Percentiles rank a stretch among this genome's conserved stretches.
Evolutionary conservation across 1,284 basidiomycete species (phyloP).

Genomic region (Moesziomyces globuligerus): DNA sequence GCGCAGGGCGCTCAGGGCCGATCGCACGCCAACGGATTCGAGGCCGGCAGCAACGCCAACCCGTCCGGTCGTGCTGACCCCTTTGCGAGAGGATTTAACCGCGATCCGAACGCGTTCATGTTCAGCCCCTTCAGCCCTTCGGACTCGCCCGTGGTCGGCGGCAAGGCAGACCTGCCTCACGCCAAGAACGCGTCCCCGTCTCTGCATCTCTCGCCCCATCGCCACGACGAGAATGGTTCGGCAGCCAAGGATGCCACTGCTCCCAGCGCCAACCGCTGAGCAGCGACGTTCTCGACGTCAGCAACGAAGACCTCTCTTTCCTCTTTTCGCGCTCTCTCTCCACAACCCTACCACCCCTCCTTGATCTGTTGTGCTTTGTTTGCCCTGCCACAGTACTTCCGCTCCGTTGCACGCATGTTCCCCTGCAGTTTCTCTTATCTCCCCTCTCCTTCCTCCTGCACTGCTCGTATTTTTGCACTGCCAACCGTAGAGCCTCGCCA

Average conservation of each 20-base stretch:
- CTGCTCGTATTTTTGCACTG: no score
- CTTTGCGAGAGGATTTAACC: constrained; percentile 29
- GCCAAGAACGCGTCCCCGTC: constrained; percentile 13
- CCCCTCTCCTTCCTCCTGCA: no score
- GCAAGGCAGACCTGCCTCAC: constrained; percentile 34
- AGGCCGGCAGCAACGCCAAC: neutral
- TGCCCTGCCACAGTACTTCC: no score
- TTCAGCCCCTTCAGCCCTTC: constrained; percentile 55
- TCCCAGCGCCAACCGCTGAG: constrained; percentile 8
- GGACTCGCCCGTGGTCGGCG: constrained; percentile 47
- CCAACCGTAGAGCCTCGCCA: no score
- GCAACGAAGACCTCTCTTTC: no score
- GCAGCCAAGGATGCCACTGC: neutral
- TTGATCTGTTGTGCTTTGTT: no score
- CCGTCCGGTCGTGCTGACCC: constrained; percentile 14
- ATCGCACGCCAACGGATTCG: constrained; percentile 3
- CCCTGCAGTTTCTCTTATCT: no score
- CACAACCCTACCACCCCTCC: no score
- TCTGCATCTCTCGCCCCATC: constrained; percentile 20
- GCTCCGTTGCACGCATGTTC: no score
- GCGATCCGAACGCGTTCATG: constrained; percentile 49
- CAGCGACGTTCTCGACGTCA: no score
- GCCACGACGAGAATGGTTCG: constrained; percentile 11
- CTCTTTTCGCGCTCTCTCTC: no score
- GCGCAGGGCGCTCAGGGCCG: constrained; percentile 14